Evolutionary conservation across 805 yeast species (phyloP).

Genomic region (Alloascoidea hylecoeti): DNA sequence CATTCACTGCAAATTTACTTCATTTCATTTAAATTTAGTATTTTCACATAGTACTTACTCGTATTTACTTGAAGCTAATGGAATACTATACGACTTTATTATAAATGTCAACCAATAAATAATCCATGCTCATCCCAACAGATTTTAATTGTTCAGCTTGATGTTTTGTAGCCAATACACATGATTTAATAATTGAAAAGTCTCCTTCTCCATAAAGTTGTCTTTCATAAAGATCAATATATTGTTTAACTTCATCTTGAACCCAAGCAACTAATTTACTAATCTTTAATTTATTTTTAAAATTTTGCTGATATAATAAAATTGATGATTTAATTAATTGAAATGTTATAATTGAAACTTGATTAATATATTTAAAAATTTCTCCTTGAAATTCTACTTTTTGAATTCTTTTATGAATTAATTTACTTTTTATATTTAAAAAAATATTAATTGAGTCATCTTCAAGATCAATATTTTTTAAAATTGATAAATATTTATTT

Average conservation of each 20-base stretch:
- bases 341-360: slow-evolving; percentile 48
- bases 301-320: slow-evolving; percentile 35
- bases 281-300: slow-evolving; percentile 27
- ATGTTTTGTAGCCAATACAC: slow-evolving; percentile 36
- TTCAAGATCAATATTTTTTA: slow-evolving; percentile 26
- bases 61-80: too few species aligned
- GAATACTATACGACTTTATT: too few species aligned
- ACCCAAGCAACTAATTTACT: slow-evolving; percentile 70
- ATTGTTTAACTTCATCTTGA: slow-evolving; percentile 43
- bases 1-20: too few species aligned
- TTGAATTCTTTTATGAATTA: slow-evolving; percentile 31
- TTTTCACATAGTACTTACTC: too few species aligned
- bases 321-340: slow-evolving; percentile 47
- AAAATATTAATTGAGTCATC: slow-evolving; percentile 34
- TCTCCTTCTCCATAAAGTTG: slow-evolving; percentile 48
- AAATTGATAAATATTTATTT: slow-evolving; percentile 13
- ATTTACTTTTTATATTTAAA: slow-evolving; percentile 30
- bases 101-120: too few species aligned
- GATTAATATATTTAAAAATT: slow-evolving; percentile 36
- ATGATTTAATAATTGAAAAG: slow-evolving; percentile 36
- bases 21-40: too few species aligned
- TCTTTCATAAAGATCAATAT: slow-evolving; percentile 44
- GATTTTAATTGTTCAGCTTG: slow-evolving; percentile 50
- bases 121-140: slow-evolving; percentile 65
- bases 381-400: slow-evolving; percentile 43